Evolutionary conservation across 2,329 filamentous ascomycete species (phyloP), one percentile per base, ranked within the genome.

Genomic region (Fusarium pilosicola): DNA sequence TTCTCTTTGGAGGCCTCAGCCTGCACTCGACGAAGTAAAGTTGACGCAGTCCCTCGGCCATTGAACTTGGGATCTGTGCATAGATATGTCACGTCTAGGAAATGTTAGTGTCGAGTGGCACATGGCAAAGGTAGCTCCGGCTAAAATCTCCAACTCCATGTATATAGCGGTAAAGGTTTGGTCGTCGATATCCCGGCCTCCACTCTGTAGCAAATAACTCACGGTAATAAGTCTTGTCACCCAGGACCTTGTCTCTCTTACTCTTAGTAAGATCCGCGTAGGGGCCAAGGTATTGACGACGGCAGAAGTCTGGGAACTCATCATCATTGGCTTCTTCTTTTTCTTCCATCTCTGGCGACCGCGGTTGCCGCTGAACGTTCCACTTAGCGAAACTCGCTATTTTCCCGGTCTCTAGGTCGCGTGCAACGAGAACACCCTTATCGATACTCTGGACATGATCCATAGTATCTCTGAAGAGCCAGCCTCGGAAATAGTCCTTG

Each of bases 61-160:
- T 79, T 78, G 66, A 79, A 82, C 39, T 68, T 70, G 26, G 81
- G 81, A 70, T 82, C 77, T 30, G 80, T 81, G 73, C 83, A 85
- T 59, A 85, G 75, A 70, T 84, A 85, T 44, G 80, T 80, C 39
- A 83, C 79, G 61, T 83, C 82, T 82, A 69, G 48, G n/a, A 61
- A 26, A 52, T 52, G 55, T 74, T 58, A 73, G 71, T 64, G 48
- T n/a, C n/a, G 58, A 58, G 36, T 41, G 61, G 28, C 52, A 45
- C 42, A 26, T 22, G 20, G n/a, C 13, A 22, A n/a, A 24, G 26
- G 28, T 32, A 28, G 17, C 18, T 46, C 39, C 24, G 36, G 20
- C 34, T 18, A 18, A 36, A 24, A 34, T 34, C 17, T 41, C 22
- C 36, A 42, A 44, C 24, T 46, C 24, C 42, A 44, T 48, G n/a